Evolutionary conservation across 768 basidiomycete genomes (phyloP).

Genomic region (Porphyrellus cyaneotinctus): DNA sequence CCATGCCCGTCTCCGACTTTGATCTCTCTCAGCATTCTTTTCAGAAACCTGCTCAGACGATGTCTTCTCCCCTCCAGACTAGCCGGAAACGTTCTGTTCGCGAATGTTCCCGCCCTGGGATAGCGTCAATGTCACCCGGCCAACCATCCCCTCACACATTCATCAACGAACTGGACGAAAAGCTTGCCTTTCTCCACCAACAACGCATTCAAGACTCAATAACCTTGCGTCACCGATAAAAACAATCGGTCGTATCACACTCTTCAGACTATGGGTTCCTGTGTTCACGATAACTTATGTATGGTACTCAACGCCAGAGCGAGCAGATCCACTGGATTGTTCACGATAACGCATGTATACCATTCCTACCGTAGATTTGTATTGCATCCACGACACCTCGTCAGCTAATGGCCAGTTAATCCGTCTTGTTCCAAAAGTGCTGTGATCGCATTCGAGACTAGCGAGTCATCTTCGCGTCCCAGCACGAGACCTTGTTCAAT

Average conservation of each 20-base stretch:
- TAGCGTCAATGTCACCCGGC: neutral
- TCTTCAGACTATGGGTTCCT: too few species aligned
- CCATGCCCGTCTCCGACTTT: slow-evolving; percentile 21
- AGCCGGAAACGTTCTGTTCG: neutral
- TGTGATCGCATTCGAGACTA: too few species aligned
- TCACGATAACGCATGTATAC: too few species aligned
- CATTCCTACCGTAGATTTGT: too few species aligned
- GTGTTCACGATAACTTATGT: slow-evolving; percentile 13
- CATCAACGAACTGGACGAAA: slow-evolving; percentile 19
- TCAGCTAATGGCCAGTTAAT: too few species aligned
- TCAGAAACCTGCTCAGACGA: neutral
- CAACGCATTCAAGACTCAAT: slow-evolving; percentile 2
- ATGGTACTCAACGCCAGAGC: too few species aligned
- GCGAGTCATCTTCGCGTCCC: too few species aligned
- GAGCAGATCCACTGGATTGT: too few species aligned
- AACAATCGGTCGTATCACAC: too few species aligned
- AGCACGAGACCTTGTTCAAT: too few species aligned
- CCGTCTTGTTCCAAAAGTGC: too few species aligned
- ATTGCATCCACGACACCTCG: too few species aligned
- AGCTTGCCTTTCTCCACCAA: slow-evolving; percentile 16
- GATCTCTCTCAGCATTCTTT: neutral
- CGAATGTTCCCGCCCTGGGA: neutral
- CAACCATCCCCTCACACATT: slow-evolving; percentile 19
- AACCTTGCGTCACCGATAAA: slow-evolving; percentile 1
- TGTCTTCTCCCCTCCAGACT: neutral